Base-by-base conservation (phyloP, 345 rosid genomes). In the Draba incana region DNA sequence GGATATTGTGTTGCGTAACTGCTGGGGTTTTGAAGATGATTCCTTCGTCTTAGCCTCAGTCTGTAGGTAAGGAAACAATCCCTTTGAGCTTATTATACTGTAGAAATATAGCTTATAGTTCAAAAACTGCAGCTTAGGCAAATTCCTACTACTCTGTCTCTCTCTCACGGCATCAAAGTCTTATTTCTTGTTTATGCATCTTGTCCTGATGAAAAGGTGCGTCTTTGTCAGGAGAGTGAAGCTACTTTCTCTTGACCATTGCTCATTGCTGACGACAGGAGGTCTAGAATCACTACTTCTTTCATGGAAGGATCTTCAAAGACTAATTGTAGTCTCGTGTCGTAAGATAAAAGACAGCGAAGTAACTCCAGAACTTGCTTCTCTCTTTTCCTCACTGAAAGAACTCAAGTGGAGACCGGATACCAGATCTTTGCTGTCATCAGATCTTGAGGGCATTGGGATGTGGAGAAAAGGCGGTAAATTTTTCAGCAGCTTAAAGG, bases 331-430 rank as follows among this genome's bases (percentile, higher is more conserved):
- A 46, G 63, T 76, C 11, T 86, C 87, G 0, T 74, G 88, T 72
- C 81, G 82, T 37, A 81, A 76, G 27, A 81, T 86, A 31, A 82
- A 86, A 74, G 88, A 84, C 45, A 31, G 33, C 43, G 84, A 84
- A 77, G 71, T 82, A 24, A 68, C 82, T 61, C 83, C 85, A 20
- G 83, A 70, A 37, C 78, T 86, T 35, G 82, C 83, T 5, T 71
- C 85, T 28, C 71, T 86, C 38, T 86, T 86, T 74, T 82, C 85
- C 30, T 74, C 58, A 47, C 77, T 86, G 25, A 86, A 82, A 79
- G 92, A 84, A 76, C 77, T 86, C 66, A 84, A 81, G 66, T 86
- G 92, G 92, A 72, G 87, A 69, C 92, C 92, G 3, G 88, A 86
- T 45, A 77, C 88, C 27, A 77, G 78, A 35, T 82, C 87, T 58